phyloP scores from a whole-genome alignment of 768 basidiomycete species.

The Mycena latifolia region DNA sequence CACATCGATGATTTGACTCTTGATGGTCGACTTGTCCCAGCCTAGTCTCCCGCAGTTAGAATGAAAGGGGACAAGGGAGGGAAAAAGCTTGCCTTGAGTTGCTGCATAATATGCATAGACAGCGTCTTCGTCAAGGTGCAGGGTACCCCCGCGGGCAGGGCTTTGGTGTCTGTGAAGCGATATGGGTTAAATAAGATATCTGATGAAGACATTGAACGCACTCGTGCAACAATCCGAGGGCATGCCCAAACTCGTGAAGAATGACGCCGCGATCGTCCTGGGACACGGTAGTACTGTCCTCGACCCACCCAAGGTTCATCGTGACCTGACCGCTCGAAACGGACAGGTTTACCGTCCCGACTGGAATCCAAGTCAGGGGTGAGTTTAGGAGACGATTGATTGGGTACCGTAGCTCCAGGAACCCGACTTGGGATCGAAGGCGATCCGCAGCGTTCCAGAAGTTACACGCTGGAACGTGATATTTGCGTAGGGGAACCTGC shows the following conservation, averaged over 20 bases:
- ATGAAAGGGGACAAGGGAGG: too few species aligned
- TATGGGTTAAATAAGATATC: too few species aligned
- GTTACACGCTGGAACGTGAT: slow-evolving; percentile 20
- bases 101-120: slow-evolving; percentile 27
- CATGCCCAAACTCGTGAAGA: slow-evolving; percentile 45
- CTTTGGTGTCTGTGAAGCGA: slow-evolving; percentile 38
- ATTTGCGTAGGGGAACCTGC: slow-evolving; percentile 33
- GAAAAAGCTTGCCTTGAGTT: too few species aligned
- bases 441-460: slow-evolving; percentile 29
- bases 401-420: slow-evolving; percentile 37
- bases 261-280: slow-evolving; percentile 36
- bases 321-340: slow-evolving; percentile 14
- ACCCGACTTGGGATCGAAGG: slow-evolving; percentile 25
- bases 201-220: too few species aligned
- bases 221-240: slow-evolving; percentile 41
- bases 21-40: slow-evolving; percentile 17
- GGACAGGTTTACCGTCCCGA: slow-evolving; percentile 29
- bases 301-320: slow-evolving; percentile 39
- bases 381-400: too few species aligned
- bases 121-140: slow-evolving; percentile 33
- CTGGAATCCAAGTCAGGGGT: not conserved
- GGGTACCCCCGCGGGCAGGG: slow-evolving; percentile 33
- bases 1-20: slow-evolving; percentile 30
- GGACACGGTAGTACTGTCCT: slow-evolving; percentile 11
- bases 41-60: too few species aligned